phyloP scores from a whole-genome alignment of 139 green algal species.

The Chlorella sp. region DNA sequence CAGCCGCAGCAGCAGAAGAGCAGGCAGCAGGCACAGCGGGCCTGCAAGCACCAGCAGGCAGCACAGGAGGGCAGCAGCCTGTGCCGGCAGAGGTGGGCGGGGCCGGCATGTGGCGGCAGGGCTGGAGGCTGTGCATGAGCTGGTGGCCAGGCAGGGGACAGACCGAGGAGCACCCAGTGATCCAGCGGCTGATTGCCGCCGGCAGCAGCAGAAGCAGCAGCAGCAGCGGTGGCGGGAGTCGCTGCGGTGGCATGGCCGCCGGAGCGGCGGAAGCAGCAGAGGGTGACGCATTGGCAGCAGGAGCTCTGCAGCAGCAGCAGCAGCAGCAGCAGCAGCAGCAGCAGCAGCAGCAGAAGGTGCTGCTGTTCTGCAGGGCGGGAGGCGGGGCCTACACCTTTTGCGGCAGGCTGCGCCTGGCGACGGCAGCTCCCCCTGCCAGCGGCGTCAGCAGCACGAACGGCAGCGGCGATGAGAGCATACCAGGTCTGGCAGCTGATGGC shows the following conservation, averaged over 20 bases:
- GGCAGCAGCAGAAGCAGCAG: not conserved
- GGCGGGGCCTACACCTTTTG: constrained; percentile 26
- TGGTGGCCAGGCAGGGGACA: constrained; percentile 44
- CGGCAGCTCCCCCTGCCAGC: not conserved
- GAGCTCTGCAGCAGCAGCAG: not conserved
- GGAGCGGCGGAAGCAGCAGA: not conserved
- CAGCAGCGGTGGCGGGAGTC: not conserved
- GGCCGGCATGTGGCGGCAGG: not conserved
- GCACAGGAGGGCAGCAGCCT: too few relatives aligned
- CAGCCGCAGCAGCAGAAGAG: not conserved
- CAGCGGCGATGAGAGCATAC: too few relatives aligned
- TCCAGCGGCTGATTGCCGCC: constrained; percentile 25
- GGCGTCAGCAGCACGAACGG: too few relatives aligned
- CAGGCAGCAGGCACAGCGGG: not conserved
- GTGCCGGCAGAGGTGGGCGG: not conserved
- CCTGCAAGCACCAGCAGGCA: too few relatives aligned
- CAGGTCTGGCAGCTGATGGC: too few relatives aligned
- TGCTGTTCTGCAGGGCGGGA: constrained; percentile 36
- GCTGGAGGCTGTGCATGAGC: constrained; percentile 15
- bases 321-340: not conserved
- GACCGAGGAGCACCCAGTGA: constrained; percentile 29
- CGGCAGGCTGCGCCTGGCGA: constrained; percentile 20
- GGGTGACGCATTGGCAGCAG: too few relatives aligned
- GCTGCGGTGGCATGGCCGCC: not conserved
- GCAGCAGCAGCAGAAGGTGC: not conserved